Evolutionary conservation across 148 eudicot genomes (phyloP), one percentile per base, ranked within the genome.

Genomic region (Silene latifolia): DNA sequence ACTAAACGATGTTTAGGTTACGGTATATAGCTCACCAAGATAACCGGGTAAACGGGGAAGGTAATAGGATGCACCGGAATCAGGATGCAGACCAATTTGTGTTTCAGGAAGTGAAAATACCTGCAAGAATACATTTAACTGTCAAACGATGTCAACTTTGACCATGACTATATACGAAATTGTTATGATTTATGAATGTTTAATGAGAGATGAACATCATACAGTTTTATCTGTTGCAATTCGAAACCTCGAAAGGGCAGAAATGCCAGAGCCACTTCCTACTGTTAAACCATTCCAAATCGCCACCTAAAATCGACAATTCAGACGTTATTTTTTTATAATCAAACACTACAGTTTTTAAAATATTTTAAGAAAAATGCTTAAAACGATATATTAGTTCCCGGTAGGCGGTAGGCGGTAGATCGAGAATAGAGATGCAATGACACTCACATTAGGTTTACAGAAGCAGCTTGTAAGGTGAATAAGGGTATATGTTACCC

Each of bases 51-150:
- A 53, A 7, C 73, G 73, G 1, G 73, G 73, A 17, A 70, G 73
- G 73, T 70, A 70, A 51, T 53, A 70, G 0, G 73, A 51, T 8
- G 73, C 73, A 24, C 73, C 73, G 2, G 73, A 70, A 53, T 70
- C 73, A 46, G 73, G 73, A 25, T 70, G 73, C 61, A 70, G 44
- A 24, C 73, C 73, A 15, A 70, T 70, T 70, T 70, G 73, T 21
- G 73, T 70, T 27, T 70, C 73, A 25, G 73, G 73, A 0, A 53
- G 42, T 23, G 60, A 70, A 70, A 70, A 70, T 24, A 70, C 73
- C 73, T 70, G 61, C 20, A 69, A 69, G 0, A 67, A 42, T 3
- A 8, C 68, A 32, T 29, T 64, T 7, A 7, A 39, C 44, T 8
- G 44, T 39, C 44, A 39, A 39, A 39, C 44, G 1, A 39, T 6